Base-by-base conservation (phyloP, 768 basidiomycete genomes). In the Tephrocybe sp. region DNA sequence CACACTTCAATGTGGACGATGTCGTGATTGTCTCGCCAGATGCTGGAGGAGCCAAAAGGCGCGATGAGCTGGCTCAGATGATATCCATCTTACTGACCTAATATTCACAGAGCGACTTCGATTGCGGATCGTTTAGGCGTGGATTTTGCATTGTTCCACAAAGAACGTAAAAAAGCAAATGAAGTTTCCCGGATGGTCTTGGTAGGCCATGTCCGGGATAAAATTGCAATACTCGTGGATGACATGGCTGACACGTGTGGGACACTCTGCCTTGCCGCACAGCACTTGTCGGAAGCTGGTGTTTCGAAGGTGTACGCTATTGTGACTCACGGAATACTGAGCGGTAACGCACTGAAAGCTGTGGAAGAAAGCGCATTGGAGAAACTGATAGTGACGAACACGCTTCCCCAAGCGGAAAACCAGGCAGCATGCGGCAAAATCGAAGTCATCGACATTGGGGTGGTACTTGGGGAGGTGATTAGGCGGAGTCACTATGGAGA, bases 171-270 rank as follows among this genome's bases (percentile, higher is more conserved):
- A 75, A 94, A 91, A 71, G 91, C 91, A 24, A 95, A 94, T 67
- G 88, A 92, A 55, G 91, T 95, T 6, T 93, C 91, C 52, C 83
- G 93, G 48, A 94, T 94, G 93, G 82, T 94, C 48, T 83, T 99
- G 44, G 95, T 99, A 38, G 97, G 97, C 1, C 85, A 92, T 61
- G 94, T 94, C 54, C 84, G 82, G 64, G 93, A 86, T 64, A 94
- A 97, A 73, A 78, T 84, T 36, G 97, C 94, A 46, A 94, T 99
- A 50, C 76, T 99, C 23, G 89, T 98, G 38, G 97, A 98, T 74
- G 97, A 99, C 74, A 97, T 99, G 93, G 92, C 93, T 24, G 92
- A 95, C 68, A 95, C 93, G 36, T 95, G 92, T 60, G 92, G 92
- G 45, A 99, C 97, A 51, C 80, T 99, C 53, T 86, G 88, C 57